Base-by-base conservation (phyloP, 371 early-diverging fungal genomes). In the Dichotomocladium elegans region DNA sequence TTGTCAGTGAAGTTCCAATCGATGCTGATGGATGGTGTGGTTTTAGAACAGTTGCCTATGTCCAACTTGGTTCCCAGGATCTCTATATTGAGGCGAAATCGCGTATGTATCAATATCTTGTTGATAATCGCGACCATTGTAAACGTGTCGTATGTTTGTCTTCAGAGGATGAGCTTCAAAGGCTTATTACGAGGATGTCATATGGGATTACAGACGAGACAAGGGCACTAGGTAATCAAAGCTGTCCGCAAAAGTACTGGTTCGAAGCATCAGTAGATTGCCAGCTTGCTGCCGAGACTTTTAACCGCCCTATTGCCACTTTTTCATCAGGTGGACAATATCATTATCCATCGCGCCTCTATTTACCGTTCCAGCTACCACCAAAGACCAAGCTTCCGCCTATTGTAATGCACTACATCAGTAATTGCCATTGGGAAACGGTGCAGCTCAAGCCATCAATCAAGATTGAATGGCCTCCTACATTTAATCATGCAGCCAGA, bases 241-340 rank as follows among this genome's bases (percentile, higher is more conserved):
- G 34, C 12, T 33, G 34, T 33, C 12, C 2, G 34, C 12, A 33
- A n/a, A 28, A 14, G 9, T 9, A 40, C 21, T 52, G 52, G 42
- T 42, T 52, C 15, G 4, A 28, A 5, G 15, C 19, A 1, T 29
- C 12, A 0, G 42, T 27, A 24, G 15, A 29, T 11, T 41, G 30
- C 3, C 52, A 52, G 31, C 19, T 52, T 10, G 42, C 52, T 27
- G 52, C 52, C 33, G 52, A 52, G 5, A 28, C 52, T 3, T 41
- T 52, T n/a, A 27, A 41, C 10, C 27, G 17, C 1, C 52, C 52
- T 19, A n/a, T 52, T 19, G 52, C 42, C 6, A 31, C 43, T 4
- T 52, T 17, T 41, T 9, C 10, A 2, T 12, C 41, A 15, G 41
- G 10, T 2, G n/a, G 12, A 12, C 34, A 33, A 2, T 33, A 33